phyloP scores from a whole-genome alignment of 495 filamentous ascomycete genomes.

The Echria macrotheca region DNA sequence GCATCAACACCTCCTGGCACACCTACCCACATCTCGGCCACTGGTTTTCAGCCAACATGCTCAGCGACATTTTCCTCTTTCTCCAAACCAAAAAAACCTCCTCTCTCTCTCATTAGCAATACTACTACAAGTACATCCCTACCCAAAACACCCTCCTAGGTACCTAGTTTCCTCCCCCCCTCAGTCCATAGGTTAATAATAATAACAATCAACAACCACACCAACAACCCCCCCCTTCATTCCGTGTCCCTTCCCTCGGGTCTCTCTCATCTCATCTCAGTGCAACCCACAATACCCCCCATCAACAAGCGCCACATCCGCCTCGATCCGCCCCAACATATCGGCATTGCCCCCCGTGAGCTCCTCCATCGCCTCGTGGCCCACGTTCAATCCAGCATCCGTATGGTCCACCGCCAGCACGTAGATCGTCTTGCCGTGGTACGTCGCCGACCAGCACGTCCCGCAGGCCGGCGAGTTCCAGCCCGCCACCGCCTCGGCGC shows the following conservation, averaged over 20 bases:
- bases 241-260: no score
- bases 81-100: conserved; percentile 17
- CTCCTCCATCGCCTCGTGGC: conserved; percentile 56
- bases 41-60: conserved; percentile 48
- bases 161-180: no score
- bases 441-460: conserved; percentile 62
- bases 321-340: conserved; percentile 52
- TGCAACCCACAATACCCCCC: conserved; percentile 24
- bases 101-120: no score
- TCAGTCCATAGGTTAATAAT: no score
- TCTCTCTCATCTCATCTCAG: not conserved
- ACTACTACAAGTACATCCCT: no score
- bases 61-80: conserved; percentile 42
- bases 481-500: conserved; percentile 50
- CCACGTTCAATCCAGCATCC: conserved; percentile 58
- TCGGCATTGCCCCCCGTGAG: conserved; percentile 56
- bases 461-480: conserved; percentile 61
- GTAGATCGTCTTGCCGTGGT: conserved; percentile 54
- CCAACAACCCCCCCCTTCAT: not conserved
- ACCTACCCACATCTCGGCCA: conserved; percentile 45
- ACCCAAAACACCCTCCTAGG: no score
- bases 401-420: conserved; percentile 64
- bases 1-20: conserved; percentile 36
- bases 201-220: not conserved
- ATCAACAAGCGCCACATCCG: conserved; percentile 41